These are phyloP conservation scores for Botrytis squamosa DNA, from an alignment of 2,329 filamentous ascomycete genomes.

Conservation along the genomic window DNA sequence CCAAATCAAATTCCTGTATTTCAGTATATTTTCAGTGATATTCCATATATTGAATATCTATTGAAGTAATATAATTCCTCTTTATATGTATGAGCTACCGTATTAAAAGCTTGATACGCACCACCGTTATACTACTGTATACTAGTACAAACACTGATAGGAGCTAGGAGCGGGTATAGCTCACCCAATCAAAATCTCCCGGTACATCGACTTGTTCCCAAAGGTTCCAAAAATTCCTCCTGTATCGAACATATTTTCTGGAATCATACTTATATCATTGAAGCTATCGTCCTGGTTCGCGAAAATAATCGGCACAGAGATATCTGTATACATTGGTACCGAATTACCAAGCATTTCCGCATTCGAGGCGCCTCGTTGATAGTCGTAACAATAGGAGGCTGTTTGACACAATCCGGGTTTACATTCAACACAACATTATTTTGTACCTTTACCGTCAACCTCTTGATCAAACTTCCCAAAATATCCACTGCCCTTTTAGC, in stretches of 20 bases:
- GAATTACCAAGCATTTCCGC: neutral
- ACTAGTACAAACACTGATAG: no score
- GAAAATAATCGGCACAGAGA: constrained; percentile 13
- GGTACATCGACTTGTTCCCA: constrained; percentile 25
- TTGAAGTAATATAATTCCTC: no score
- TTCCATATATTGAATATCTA: neutral
- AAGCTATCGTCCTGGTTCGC: neutral
- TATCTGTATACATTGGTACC: neutral
- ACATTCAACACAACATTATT: neutral
- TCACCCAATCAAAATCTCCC: constrained; percentile 32
- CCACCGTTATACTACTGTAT: no score
- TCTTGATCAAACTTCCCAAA: constrained; percentile 27
- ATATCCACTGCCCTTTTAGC: constrained; percentile 29
- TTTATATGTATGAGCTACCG: no score
- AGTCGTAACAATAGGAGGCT: neutral
- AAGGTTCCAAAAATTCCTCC: constrained; percentile 23
- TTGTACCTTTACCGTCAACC: constrained; percentile 22
- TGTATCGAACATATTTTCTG: constrained; percentile 23
- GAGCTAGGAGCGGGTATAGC: neutral
- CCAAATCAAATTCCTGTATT: no score
- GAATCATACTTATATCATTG: constrained; percentile 19
- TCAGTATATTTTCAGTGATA: no score
- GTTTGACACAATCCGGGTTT: neutral
- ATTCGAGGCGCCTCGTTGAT: neutral
- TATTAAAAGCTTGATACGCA: no score